phyloP scores from a whole-genome alignment of 768 basidiomycete species.

The Hygrocybe punicea region DNA sequence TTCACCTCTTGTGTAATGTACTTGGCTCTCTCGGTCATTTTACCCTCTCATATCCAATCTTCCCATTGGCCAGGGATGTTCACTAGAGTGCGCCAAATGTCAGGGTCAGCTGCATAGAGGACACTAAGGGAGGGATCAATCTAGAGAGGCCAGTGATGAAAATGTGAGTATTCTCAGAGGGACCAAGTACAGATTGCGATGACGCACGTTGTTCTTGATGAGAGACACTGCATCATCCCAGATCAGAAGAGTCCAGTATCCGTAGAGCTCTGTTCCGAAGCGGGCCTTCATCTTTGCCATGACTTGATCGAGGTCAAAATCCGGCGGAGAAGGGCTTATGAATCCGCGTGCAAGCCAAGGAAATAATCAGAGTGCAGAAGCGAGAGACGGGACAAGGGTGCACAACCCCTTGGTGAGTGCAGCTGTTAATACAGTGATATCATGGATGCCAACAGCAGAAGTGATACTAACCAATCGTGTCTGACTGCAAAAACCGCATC shows the following conservation, averaged over 20 bases:
- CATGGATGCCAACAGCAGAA: background rate
- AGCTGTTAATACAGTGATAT: background rate
- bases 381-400: constrained; percentile 32
- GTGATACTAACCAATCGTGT: constrained; percentile 50
- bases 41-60: constrained; percentile 34
- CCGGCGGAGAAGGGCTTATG: constrained; percentile 22
- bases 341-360: constrained; percentile 38
- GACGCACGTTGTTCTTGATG: constrained; percentile 37
- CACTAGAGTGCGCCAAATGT: constrained; percentile 35
- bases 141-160: too few relatives aligned
- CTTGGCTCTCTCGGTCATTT: constrained; percentile 22
- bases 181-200: background rate
- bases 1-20: constrained; percentile 34
- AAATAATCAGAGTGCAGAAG: constrained; percentile 40
- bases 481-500: constrained; percentile 37
- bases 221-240: constrained; percentile 32
- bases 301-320: constrained; percentile 17
- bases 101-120: constrained; percentile 32
- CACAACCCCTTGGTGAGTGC: constrained; percentile 36
- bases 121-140: constrained; percentile 40
- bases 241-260: constrained; percentile 40
- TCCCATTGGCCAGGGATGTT: constrained; percentile 36
- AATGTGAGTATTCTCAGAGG: too few relatives aligned
- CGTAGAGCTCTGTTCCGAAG: constrained; percentile 30
- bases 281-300: constrained; percentile 18